These are phyloP conservation scores for Penicillium thymicola DNA, from an alignment of 2,329 filamentous ascomycete genomes.

Conservation along the genomic window DNA sequence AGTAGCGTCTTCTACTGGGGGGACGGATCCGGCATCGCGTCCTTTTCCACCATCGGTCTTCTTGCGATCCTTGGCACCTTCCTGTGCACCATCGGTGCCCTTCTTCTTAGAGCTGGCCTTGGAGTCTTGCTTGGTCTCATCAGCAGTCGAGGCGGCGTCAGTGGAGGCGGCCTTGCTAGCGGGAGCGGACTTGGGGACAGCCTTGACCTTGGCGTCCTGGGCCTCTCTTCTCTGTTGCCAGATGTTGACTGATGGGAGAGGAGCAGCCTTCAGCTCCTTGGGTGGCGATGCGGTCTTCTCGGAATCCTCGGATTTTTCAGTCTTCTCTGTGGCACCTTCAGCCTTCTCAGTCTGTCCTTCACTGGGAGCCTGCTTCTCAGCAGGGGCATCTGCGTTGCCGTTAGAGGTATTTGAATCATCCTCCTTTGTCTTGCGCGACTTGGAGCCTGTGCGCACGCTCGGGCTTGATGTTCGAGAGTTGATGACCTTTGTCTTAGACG, in stretches of 20 bases:
- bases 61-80: conserved; percentile 35
- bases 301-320: conserved; percentile 43
- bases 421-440: conserved; percentile 55
- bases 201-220: conserved; percentile 51
- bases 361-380: conserved; percentile 48
- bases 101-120: conserved; percentile 45
- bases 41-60: conserved; percentile 42
- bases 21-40: conserved; percentile 46
- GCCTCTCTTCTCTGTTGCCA: conserved; percentile 79
- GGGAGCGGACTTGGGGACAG: conserved; percentile 27
- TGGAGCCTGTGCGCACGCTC: conserved; percentile 50
- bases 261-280: conserved; percentile 71
- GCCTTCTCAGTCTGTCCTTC: conserved; percentile 42
- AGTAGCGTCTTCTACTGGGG: conserved; percentile 70
- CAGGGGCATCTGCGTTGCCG: conserved; percentile 58
- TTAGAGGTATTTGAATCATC: conserved; percentile 63
- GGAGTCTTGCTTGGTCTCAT: conserved; percentile 41
- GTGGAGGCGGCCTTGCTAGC: conserved; percentile 22
- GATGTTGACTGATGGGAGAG: conserved; percentile 77
- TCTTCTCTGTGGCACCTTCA: conserved; percentile 56
- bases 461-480: conserved; percentile 51
- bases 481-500: conserved; percentile 29
- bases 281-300: conserved; percentile 56
- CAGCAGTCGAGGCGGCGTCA: conserved; percentile 29
- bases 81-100: conserved; percentile 27